Evolutionary conservation across 352 stramenopile genomes (phyloP).

Genomic region (Globisporangium spiculum): DNA sequence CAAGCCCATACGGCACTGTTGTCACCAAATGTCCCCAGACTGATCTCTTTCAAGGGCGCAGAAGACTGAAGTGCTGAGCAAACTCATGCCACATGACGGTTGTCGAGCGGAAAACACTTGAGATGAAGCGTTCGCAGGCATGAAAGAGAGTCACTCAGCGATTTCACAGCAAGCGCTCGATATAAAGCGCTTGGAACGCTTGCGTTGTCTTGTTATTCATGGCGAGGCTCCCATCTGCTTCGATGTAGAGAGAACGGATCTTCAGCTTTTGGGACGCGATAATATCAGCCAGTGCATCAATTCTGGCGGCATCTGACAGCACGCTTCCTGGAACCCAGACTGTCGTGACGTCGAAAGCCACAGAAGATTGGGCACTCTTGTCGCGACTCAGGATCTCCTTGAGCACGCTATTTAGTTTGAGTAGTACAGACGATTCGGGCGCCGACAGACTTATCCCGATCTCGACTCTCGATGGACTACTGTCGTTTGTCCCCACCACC

Average conservation of each 20-base stretch:
- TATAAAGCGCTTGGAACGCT: no score
- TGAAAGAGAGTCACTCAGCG: background rate
- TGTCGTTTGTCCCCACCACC: no score
- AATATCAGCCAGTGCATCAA: background rate
- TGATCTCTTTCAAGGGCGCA: background rate
- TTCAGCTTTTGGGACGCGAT: background rate
- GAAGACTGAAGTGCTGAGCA: conserved; percentile 3
- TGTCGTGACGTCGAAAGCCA: background rate
- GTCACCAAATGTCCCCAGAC: background rate
- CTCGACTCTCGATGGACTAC: no score
- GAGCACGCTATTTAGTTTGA: background rate
- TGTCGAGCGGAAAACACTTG: background rate
- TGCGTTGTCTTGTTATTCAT: no score
- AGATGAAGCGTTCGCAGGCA: background rate
- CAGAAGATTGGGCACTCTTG: background rate
- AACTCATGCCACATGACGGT: background rate
- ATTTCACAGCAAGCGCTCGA: no score
- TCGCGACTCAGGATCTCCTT: background rate
- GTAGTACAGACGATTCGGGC: background rate
- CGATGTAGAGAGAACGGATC: background rate
- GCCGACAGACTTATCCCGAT: no score
- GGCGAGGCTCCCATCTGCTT: no score
- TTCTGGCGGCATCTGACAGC: background rate
- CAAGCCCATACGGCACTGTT: conserved; percentile 26
- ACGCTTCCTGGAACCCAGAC: background rate